Evolutionary conservation across 305 asterid genomes (phyloP).

Genomic region (Petunia hybrid): DNA sequence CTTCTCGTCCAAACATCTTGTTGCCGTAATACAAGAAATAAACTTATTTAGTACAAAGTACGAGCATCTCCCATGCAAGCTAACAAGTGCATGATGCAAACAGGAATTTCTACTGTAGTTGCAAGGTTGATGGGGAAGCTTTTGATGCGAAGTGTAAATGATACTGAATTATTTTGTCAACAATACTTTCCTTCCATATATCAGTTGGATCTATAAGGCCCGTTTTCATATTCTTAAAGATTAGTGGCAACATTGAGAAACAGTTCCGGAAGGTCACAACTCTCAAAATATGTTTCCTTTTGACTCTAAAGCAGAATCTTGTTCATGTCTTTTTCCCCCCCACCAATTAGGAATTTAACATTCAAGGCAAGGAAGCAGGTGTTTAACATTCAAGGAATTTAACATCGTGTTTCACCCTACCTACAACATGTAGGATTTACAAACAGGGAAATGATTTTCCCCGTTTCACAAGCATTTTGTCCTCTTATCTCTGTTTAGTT

Average conservation of each 20-base stretch:
- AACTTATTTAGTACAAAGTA: conserved; percentile 11
- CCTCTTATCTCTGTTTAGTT: background rate
- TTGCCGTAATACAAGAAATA: conserved; percentile 1
- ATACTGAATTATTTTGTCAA: background rate
- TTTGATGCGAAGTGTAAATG: background rate
- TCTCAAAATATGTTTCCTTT: background rate
- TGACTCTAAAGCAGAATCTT: background rate
- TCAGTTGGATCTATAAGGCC: background rate
- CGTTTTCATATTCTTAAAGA: background rate
- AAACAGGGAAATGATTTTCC: background rate
- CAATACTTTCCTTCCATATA: background rate
- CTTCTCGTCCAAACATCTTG: conserved; percentile 89
- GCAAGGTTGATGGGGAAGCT: background rate
- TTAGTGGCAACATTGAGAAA: background rate
- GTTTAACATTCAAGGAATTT: background rate
- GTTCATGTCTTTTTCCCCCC: background rate
- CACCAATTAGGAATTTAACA: background rate
- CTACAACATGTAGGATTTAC: background rate
- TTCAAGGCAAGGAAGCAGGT: background rate
- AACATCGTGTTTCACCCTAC: conserved; percentile 16
- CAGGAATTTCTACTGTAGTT: background rate
- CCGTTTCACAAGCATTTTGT: background rate
- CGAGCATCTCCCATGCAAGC: background rate
- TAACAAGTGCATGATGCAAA: conserved; percentile 1
- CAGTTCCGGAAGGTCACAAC: background rate